Conservation (phyloP, 139 green algal genomes). For the Ettlia oleoabundans region DNA sequence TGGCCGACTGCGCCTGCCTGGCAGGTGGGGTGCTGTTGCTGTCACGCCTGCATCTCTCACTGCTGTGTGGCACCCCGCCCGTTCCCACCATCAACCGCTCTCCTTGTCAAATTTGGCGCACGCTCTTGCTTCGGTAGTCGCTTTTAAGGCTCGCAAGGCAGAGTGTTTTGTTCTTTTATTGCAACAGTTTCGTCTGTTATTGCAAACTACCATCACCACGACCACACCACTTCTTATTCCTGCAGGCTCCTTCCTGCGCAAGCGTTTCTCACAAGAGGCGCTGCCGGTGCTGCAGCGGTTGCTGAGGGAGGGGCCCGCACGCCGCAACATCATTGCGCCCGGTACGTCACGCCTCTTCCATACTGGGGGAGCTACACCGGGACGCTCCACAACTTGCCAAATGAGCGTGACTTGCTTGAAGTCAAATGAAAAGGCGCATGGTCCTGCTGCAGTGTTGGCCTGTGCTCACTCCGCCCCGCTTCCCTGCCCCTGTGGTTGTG, state of each 20-base stretch:
- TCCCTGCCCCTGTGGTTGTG: background rate
- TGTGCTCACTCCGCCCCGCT: too few relatives aligned
- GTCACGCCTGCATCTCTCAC: background rate
- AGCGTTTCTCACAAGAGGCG: conserved; percentile 65
- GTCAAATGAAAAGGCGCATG: background rate
- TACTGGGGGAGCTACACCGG: too few relatives aligned
- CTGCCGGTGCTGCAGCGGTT: conserved; percentile 66
- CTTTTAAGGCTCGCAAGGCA: too few relatives aligned
- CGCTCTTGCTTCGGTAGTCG: too few relatives aligned
- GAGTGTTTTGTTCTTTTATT: too few relatives aligned
- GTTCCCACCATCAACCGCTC: background rate
- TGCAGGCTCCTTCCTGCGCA: conserved; percentile 61
- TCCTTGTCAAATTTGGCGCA: too few relatives aligned
- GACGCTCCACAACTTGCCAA: too few relatives aligned
- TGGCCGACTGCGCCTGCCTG: conserved; percentile 35
- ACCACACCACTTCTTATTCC: too few relatives aligned
- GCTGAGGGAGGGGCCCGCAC: conserved; percentile 44
- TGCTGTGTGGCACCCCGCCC: background rate
- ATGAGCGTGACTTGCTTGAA: too few relatives aligned
- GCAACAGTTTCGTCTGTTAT: background rate
- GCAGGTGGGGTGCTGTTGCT: conserved; percentile 13
- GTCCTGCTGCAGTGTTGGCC: too few relatives aligned
- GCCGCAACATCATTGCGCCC: conserved; percentile 31
- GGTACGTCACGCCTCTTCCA: conserved; percentile 25
- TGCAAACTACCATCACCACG: too few relatives aligned